Conservation (phyloP, 495 filamentous ascomycete genomes). For the Lindgomyces ingoldianus region DNA sequence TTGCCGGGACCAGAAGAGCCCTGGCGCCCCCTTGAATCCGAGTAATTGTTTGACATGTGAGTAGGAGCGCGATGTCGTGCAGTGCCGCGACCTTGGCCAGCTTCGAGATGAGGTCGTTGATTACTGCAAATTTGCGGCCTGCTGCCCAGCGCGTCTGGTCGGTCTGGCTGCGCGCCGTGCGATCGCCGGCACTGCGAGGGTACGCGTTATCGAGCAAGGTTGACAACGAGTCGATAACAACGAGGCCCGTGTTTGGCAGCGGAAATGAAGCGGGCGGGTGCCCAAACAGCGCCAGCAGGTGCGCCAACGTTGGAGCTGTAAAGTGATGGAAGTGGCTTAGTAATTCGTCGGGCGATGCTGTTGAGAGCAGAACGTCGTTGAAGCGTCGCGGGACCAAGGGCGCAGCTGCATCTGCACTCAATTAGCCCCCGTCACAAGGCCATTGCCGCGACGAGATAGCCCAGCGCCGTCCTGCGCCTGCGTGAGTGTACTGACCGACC, state of each 20-base stretch:
- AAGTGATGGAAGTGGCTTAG: conserved; percentile 43
- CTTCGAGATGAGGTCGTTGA: conserved; percentile 56
- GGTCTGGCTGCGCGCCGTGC: conserved; percentile 46
- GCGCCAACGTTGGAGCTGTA: conserved; percentile 61
- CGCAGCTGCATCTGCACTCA: conserved; percentile 36
- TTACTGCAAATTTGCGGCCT: conserved; percentile 62
- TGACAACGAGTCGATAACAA: conserved; percentile 79
- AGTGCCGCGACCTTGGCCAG: conserved; percentile 67
- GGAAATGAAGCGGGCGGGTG: conserved; percentile 63
- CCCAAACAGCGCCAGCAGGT: conserved; percentile 71
- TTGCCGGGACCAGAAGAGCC: conserved; percentile 69
- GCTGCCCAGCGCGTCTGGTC: conserved; percentile 57
- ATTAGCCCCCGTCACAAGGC: conserved; percentile 22
- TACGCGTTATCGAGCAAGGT: conserved; percentile 74
- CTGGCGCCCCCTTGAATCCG: conserved; percentile 57
- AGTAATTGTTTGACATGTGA: conserved; percentile 71
- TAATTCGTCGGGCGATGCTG: conserved; percentile 37
- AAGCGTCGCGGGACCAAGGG: conserved; percentile 29
- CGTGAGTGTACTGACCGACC: conserved; percentile 66
- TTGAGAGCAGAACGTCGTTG: conserved; percentile 32
- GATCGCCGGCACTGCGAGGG: conserved; percentile 51
- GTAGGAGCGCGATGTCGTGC: conserved; percentile 64
- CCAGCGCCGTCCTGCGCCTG: conserved; percentile 22
- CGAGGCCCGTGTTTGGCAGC: conserved; percentile 58
- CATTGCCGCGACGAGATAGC: background rate